Evolutionary conservation across 2,329 filamentous ascomycete genomes (phyloP), one percentile per base, ranked within the genome.

Genomic region (Trichoderma sp.): DNA sequence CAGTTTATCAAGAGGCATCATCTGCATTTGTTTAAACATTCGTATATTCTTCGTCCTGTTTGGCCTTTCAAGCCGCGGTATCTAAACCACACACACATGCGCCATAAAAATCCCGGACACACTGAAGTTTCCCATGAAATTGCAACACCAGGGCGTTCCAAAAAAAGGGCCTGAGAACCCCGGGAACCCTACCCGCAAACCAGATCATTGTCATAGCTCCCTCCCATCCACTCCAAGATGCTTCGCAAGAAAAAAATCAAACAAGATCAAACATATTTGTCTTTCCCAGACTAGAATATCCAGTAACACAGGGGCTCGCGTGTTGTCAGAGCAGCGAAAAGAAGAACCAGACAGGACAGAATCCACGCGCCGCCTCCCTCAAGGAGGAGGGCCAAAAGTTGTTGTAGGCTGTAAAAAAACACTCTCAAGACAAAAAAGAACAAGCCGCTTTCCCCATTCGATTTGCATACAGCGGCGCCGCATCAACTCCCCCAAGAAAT

Each of bases 41-140:
- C 80, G 78, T 82, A 74, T 81, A 81, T 82, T 82, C 79, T 80
- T 80, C 78, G 77, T 80, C 76, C 78, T 74, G 77, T 77, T 77
- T 74, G 77, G 74, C 73, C 73, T 77, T 73, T 73, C 71, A 74
- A 75, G 78, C 78, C 76, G 76, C 77, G 74, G 74, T 74, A 75
- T 79, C 75, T 75, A 75, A 79, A 76, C 75, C 76, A 73, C 75
- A 77, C 75, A 77, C 76, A 79, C 65, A 64, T 72, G 77, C 78
- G 76, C 79, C 78, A 72, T 76, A 77, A 67, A 36, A 58, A 68
- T 20, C 79, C 75, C 76, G 74, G 78, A 76, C 78, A 77, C 57
- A 34, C 36, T 59, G n/a, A 76, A 75, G 34, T 58, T 75, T 76
- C 74, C 77, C 76, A 77, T 71, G 67, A 73, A 74, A 76, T 77